phyloP scores from a whole-genome alignment of 140 eudicot genomes.

The Bidens hawaiensis region DNA sequence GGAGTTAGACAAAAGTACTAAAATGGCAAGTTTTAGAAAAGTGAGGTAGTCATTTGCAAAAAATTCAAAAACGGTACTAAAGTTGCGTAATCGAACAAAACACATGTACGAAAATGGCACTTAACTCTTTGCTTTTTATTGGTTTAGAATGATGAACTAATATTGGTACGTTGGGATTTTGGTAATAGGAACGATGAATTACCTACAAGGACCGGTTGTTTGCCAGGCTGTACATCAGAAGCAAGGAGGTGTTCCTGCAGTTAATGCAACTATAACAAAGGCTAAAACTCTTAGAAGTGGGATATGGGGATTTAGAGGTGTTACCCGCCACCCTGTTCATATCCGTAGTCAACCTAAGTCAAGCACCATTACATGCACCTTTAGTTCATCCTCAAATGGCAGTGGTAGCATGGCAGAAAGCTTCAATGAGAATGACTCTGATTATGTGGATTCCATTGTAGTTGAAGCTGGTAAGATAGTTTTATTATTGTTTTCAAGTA shows the following conservation, averaged over 20 bases:
- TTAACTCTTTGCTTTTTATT: too few species aligned
- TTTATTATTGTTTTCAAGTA: slow-evolving; percentile 8
- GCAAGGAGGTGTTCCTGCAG: slow-evolving; percentile 45
- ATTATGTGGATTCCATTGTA: slow-evolving; percentile 81
- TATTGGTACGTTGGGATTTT: not conserved
- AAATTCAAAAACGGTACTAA: too few species aligned
- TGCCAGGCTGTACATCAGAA: slow-evolving; percentile 56
- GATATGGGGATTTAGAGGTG: slow-evolving; percentile 45
- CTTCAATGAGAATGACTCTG: slow-evolving; percentile 48
- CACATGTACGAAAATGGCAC: too few species aligned
- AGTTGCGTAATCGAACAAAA: too few species aligned
- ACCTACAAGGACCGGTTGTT: slow-evolving; percentile 73
- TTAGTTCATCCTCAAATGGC: slow-evolving; percentile 42
- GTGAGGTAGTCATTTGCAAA: too few species aligned
- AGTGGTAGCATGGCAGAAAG: slow-evolving; percentile 51
- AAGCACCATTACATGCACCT: slow-evolving; percentile 31
- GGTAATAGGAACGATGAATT: slow-evolving; percentile 43
- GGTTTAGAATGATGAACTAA: not conserved
- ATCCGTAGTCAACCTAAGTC: slow-evolving; percentile 23
- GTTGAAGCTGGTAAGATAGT: slow-evolving; percentile 74
- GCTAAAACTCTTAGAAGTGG: slow-evolving; percentile 46
- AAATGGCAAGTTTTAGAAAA: too few species aligned
- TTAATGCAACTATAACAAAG: slow-evolving; percentile 37
- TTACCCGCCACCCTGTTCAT: slow-evolving; percentile 25
- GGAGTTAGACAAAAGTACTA: too few species aligned